Evolutionary conservation across 2,329 filamentous ascomycete species (phyloP).

Genomic region (Alternaria brassicae): DNA sequence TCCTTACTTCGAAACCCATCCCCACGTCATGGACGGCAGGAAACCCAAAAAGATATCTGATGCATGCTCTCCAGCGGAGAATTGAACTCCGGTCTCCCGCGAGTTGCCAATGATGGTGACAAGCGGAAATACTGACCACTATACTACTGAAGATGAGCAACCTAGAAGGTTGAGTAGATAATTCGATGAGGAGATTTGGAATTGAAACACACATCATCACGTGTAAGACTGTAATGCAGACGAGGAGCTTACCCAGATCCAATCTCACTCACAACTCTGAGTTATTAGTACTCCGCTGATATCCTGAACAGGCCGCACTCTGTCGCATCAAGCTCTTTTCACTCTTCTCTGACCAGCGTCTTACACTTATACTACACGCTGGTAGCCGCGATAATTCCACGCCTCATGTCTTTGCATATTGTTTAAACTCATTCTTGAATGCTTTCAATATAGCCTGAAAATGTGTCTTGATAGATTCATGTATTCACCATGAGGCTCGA

Average conservation of each 20-base stretch:
- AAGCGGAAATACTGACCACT: slow-evolving; percentile 7
- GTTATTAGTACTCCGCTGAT: background rate
- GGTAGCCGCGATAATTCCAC: background rate
- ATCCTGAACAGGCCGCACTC: background rate
- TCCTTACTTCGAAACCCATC: too few species aligned
- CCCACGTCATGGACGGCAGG: background rate
- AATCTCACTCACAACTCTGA: background rate
- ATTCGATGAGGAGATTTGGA: background rate
- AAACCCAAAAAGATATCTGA: too few species aligned
- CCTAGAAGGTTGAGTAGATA: background rate
- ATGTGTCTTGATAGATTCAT: background rate
- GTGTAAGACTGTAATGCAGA: too few species aligned
- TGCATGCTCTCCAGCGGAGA: slow-evolving; percentile 3
- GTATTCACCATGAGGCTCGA: background rate
- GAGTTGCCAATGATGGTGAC: background rate
- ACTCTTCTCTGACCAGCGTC: background rate
- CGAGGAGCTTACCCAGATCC: too few species aligned
- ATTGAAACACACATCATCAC: background rate
- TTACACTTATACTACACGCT: background rate
- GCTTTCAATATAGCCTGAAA: background rate
- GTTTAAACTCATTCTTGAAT: background rate
- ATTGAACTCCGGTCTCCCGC: slow-evolving; percentile 4
- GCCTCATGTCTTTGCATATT: background rate
- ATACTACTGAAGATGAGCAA: slow-evolving; percentile 3
- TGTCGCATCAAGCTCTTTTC: background rate